These are phyloP conservation scores for Chrysanthemum makinoi DNA, from an alignment of 129 eudicot species.

Conservation along the genomic window DNA sequence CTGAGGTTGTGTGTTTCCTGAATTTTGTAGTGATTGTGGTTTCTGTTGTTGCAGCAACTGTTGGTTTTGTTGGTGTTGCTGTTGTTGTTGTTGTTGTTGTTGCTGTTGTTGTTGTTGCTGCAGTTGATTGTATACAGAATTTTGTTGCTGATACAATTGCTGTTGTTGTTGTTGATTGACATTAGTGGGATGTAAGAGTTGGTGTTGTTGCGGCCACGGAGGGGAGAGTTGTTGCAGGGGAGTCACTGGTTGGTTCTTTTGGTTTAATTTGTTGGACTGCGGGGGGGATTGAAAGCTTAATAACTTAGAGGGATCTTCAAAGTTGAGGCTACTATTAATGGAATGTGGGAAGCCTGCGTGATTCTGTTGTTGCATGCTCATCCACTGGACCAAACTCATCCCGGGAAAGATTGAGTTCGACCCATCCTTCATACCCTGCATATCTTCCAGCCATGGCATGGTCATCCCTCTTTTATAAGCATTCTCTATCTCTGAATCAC, in stretches of 20 bases:
- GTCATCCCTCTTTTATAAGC: conserved; percentile 64
- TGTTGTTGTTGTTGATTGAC: conserved; percentile 47
- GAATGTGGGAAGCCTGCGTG: conserved; percentile 47
- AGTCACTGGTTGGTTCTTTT: conserved; percentile 40
- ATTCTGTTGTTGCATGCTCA: conserved; percentile 96
- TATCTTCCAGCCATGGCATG: conserved; percentile 87
- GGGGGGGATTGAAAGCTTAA: conserved; percentile 86
- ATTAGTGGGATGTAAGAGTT: conserved; percentile 46
- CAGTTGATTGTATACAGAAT: conserved; percentile 42
- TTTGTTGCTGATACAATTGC: conserved; percentile 37
- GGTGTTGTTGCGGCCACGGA: conserved; percentile 65
- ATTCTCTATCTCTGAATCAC: conserved; percentile 68
- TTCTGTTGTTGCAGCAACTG: conserved; percentile 27
- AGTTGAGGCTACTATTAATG: conserved; percentile 35
- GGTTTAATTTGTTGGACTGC: conserved; percentile 41
- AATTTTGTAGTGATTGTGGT: conserved; percentile 24
- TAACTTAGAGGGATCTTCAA: conserved; percentile 76
- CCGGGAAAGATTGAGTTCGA: conserved; percentile 78
- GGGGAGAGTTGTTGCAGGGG: conserved; percentile 50
- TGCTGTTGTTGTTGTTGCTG: too few relatives aligned
- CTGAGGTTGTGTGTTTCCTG: conserved; percentile 49
- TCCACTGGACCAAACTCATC: conserved; percentile 86
- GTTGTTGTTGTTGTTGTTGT: too few relatives aligned
- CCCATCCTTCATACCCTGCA: conserved; percentile 64
- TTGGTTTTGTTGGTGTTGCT: conserved; percentile 23